A percentile compares a stretch with the other conserved stretches of the same genome.
These are phyloP conservation scores for Cladosporium colombiae DNA, from an alignment of 2,329 filamentous ascomycete species.

Conservation along the genomic window DNA sequence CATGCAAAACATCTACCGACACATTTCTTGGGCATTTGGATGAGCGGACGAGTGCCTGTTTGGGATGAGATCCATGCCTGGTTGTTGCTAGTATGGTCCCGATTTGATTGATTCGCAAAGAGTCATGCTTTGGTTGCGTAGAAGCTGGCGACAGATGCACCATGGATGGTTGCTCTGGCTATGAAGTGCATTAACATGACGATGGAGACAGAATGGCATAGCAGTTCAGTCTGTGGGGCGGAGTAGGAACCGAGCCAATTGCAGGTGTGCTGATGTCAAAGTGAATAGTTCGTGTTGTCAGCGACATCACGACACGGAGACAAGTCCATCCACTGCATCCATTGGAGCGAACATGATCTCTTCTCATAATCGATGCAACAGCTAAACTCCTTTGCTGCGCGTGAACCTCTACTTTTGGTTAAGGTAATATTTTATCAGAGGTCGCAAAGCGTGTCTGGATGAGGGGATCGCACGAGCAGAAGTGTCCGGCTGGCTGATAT, in stretches of 20 bases:
- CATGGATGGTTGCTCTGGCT: not conserved
- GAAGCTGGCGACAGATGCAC: not conserved
- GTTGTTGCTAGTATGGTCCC: not conserved
- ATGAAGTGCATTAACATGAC: conserved; percentile 1
- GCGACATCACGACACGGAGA: not conserved
- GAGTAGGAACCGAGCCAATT: not conserved
- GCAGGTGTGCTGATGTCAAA: not conserved
- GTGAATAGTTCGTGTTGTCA: not conserved
- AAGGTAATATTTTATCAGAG: no score
- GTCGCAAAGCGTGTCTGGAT: no score
- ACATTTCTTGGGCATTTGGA: not conserved
- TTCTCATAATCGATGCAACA: not conserved
- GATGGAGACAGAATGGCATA: not conserved
- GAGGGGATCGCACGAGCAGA: no score
- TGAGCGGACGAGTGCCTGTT: not conserved
- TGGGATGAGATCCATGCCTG: not conserved
- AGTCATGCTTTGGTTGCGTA: not conserved
- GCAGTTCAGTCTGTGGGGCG: not conserved
- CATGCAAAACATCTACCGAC: not conserved
- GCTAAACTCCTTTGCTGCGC: no score
- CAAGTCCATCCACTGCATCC: not conserved
- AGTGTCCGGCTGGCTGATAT: no score
- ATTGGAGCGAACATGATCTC: not conserved
- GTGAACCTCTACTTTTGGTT: no score
- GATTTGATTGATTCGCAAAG: not conserved